A percentile compares a stretch with the other conserved stretches of the same genome.
phyloP scores from a whole-genome alignment of 2,329 filamentous ascomycete genomes.

The Tetracladium maxilliforme region DNA sequence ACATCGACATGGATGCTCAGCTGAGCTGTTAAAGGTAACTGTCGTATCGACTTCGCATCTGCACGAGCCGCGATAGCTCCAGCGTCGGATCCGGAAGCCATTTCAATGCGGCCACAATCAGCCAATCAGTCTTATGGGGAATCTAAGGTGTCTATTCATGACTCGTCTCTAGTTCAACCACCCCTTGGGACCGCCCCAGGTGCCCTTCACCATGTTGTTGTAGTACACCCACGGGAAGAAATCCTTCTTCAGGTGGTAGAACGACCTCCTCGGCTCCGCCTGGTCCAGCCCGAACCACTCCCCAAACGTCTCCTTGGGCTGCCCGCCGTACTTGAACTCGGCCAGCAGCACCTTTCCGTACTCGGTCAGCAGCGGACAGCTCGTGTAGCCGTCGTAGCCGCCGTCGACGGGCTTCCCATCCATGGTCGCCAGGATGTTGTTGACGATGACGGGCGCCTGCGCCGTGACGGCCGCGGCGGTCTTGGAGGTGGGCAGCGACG shows the following conservation, averaged over 20 bases:
- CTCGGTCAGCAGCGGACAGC: conserved; percentile 36
- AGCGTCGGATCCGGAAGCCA: too few species aligned
- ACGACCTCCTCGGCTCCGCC: conserved; percentile 33
- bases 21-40: too few species aligned
- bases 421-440: conserved; percentile 26
- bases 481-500: conserved; percentile 42
- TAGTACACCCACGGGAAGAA: conserved; percentile 56
- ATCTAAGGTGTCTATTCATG: not conserved
- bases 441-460: conserved; percentile 33
- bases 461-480: conserved; percentile 36
- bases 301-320: conserved; percentile 47
- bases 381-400: conserved; percentile 38
- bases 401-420: conserved; percentile 28
- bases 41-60: too few species aligned
- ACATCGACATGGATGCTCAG: too few species aligned
- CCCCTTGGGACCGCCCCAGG: conserved; percentile 45
- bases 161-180: conserved; percentile 12
- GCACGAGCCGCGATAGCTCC: too few species aligned
- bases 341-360: conserved; percentile 49
- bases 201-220: conserved; percentile 43
- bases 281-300: conserved; percentile 41
- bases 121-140: not conserved
- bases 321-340: conserved; percentile 50
- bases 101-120: too few species aligned
- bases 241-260: conserved; percentile 50